Percentiles rank a stretch among this genome's conserved stretches.
Evolutionary conservation across 345 rosid genomes (phyloP).

Genomic region (Camelina sativa): DNA sequence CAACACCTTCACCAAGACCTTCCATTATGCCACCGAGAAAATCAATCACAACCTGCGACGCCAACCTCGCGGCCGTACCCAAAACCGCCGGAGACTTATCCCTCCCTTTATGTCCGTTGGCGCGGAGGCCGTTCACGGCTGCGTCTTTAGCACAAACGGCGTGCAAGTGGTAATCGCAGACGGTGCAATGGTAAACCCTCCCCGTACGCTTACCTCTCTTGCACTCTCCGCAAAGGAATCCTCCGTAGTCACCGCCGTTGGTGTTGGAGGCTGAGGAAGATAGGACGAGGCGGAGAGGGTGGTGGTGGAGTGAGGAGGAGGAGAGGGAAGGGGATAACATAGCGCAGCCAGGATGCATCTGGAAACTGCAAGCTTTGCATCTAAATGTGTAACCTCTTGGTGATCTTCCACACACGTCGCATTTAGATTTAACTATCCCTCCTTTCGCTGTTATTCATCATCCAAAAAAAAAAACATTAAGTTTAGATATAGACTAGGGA

Average conservation of each 20-base stretch:
- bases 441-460: slow-evolving; percentile 53
- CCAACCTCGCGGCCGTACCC: slow-evolving; percentile 63
- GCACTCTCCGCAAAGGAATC: slow-evolving; percentile 67
- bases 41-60: slow-evolving; percentile 64
- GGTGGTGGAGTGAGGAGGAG: slow-evolving; percentile 60
- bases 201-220: slow-evolving; percentile 63
- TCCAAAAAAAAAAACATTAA: too few relatives aligned
- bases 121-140: slow-evolving; percentile 73
- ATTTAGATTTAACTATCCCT: slow-evolving; percentile 70
- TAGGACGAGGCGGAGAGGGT: slow-evolving; percentile 59
- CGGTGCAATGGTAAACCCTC: slow-evolving; percentile 67
- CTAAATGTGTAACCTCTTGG: slow-evolving; percentile 68
- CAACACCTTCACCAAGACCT: slow-evolving; percentile 84
- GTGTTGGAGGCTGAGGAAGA: slow-evolving; percentile 5
- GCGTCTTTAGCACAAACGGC: slow-evolving; percentile 76
- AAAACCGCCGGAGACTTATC: slow-evolving; percentile 59
- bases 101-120: slow-evolving; percentile 51
- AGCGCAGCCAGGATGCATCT: slow-evolving; percentile 91
- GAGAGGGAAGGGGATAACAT: slow-evolving; percentile 62
- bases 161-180: slow-evolving; percentile 77
- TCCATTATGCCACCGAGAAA: slow-evolving; percentile 77
- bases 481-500: too few relatives aligned
- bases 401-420: slow-evolving; percentile 69
- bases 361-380: slow-evolving; percentile 72
- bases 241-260: slow-evolving; percentile 38